These are phyloP conservation scores for Macrolepiota dolichaula DNA, from an alignment of 768 basidiomycete genomes.

Conservation along the genomic window DNA sequence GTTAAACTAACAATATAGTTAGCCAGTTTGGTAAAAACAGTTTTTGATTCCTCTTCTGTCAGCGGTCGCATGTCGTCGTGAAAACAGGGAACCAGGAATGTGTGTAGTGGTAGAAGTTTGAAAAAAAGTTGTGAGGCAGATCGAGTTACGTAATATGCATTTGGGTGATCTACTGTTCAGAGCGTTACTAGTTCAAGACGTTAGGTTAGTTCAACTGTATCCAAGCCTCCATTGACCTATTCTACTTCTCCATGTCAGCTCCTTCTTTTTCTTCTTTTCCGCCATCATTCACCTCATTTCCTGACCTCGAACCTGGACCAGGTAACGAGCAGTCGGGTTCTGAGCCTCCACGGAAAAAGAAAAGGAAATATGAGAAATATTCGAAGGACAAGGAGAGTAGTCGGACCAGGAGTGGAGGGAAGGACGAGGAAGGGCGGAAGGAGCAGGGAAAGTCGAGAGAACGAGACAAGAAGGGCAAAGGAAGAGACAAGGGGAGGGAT, in stretches of 20 bases:
- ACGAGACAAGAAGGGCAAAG: slow-evolving; percentile 17
- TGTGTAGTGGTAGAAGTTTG: background rate
- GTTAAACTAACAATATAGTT: slow-evolving; percentile 81
- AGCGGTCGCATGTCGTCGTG: slow-evolving; percentile 76
- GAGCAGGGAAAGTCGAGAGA: slow-evolving; percentile 4
- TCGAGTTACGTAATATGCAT: slow-evolving; percentile 14
- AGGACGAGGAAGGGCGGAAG: slow-evolving; percentile 16
- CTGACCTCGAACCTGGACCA: slow-evolving; percentile 44
- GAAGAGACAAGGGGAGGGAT: slow-evolving; percentile 15
- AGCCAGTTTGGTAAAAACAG: slow-evolving; percentile 93
- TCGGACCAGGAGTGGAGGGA: slow-evolving; percentile 18
- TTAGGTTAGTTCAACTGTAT: background rate
- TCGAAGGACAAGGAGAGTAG: slow-evolving; percentile 3
- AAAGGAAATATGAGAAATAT: slow-evolving; percentile 10
- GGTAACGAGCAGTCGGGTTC: slow-evolving; percentile 8
- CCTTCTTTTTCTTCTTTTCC: slow-evolving; percentile 63
- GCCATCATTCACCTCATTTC: slow-evolving; percentile 69
- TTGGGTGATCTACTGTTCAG: background rate
- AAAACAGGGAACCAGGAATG: background rate
- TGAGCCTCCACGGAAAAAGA: slow-evolving; percentile 3
- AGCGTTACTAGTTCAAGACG: background rate
- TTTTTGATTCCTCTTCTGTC: slow-evolving; percentile 95
- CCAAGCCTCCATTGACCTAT: background rate
- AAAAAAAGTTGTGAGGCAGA: slow-evolving; percentile 1
- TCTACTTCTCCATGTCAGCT: slow-evolving; percentile 35